Evolutionary conservation across 2,329 filamentous ascomycete species (phyloP).

Genomic region (Lithohypha guttulata): DNA sequence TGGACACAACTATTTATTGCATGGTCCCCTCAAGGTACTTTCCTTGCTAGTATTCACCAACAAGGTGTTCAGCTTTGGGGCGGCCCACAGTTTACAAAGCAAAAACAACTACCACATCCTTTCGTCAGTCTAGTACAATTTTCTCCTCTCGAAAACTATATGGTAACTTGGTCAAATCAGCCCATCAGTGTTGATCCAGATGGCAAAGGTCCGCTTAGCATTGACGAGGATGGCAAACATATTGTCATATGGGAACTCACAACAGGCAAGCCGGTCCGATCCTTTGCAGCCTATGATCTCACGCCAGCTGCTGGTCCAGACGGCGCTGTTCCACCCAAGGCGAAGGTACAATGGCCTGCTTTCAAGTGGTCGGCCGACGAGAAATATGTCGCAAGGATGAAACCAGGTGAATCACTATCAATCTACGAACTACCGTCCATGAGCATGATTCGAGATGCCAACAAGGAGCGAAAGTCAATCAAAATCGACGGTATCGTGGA

Average conservation of each 20-base stretch:
- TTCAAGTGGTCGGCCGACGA: constrained; percentile 99
- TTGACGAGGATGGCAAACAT: constrained; percentile 97
- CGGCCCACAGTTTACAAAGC: constrained; percentile 75
- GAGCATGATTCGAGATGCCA: constrained; percentile 51
- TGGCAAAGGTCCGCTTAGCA: constrained; percentile 67
- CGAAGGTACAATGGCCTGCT: constrained; percentile 93
- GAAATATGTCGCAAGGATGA: constrained; percentile 90
- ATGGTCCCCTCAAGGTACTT: constrained; percentile 94
- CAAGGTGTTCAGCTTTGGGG: constrained; percentile 98
- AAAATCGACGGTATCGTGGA: constrained; percentile 96
- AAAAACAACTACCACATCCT: constrained; percentile 88
- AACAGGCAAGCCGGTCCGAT: constrained; percentile 78
- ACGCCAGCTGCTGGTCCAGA: constrained; percentile 45
- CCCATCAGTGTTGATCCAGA: constrained; percentile 80
- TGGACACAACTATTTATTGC: constrained; percentile 98
- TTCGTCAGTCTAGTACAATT: constrained; percentile 94
- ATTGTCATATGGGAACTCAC: constrained; percentile 98
- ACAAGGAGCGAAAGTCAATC: constrained; percentile 67
- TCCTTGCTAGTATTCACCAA: constrained; percentile 83
- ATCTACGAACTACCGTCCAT: constrained; percentile 83
- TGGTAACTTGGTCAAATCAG: constrained; percentile 93
- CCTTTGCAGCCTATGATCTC: constrained; percentile 81
- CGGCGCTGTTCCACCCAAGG: constrained; percentile 59
- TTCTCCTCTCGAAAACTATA: constrained; percentile 82
- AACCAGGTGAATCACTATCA: constrained; percentile 76